Evolutionary conservation across 1,139 yeast genomes (phyloP), one percentile per base, ranked within the genome.

Genomic region (Saccharomyces hybrid): DNA sequence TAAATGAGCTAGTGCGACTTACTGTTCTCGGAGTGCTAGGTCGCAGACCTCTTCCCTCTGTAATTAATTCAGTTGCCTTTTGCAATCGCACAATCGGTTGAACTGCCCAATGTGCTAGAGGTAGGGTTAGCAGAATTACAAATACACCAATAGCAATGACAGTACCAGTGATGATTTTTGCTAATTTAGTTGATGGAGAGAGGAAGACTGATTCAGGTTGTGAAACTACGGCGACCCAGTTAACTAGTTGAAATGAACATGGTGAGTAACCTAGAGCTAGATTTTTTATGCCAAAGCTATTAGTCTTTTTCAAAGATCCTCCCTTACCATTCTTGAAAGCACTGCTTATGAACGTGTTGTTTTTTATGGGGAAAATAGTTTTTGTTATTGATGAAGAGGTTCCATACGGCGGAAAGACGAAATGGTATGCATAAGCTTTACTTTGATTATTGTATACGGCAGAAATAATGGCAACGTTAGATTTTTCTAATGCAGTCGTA

Each of bases 101-200:
- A 3, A 90, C 93, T 46, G 93, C 91, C 76, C 83, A 84, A 55
- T 89, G 88, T 0, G 96, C 91, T 55, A 89, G 71, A 1, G 95
- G 90, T 67, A 90, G 80, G 0, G 97, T 88, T 19, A 87, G 71
- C 1, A 88, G 60, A 60, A 88, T 79, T 74, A 90, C 82, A 58
- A 87, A 80, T 0, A 76, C 88, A 2, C 95, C 91, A 32, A 88
- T 82, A 1, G 90, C 96, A 47, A 88, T 73, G 24, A 88, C 89
- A 1, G 88, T 84, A 2, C 95, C 96, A 51, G 86, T 79, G 56
- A 88, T 84, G 53, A 88, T 86, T 59, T 81, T 81, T 3, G 86
- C 78, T 50, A 90, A 72, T 58, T 77, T 78, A 28, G 76, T 71
- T 3, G 86, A 79, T 0, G 96, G 95, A 1, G 76, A 79, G 65